Evolutionary conservation across 1,284 basidiomycete species (phyloP).

Genomic region (Peniophora sp.): DNA sequence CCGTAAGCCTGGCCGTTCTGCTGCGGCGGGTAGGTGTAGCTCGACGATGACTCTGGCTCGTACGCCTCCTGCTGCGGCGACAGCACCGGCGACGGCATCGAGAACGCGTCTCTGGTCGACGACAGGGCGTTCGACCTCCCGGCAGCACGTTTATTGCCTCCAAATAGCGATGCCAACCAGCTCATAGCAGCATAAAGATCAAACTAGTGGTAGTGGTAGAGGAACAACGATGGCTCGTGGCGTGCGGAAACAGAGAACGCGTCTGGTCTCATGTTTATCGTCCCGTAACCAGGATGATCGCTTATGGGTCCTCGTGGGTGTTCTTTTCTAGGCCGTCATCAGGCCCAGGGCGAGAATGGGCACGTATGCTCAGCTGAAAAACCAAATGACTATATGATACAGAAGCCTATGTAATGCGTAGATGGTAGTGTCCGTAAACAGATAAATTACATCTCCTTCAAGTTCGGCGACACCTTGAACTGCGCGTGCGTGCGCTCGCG

Average conservation of each 20-base stretch:
- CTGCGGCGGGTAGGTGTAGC: slow-evolving; percentile 72
- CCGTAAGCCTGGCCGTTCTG: slow-evolving; percentile 42
- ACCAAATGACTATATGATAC: no score
- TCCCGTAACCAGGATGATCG: no score
- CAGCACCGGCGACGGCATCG: slow-evolving; percentile 59
- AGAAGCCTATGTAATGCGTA: no score
- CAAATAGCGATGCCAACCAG: slow-evolving; percentile 63
- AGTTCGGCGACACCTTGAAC: slow-evolving; percentile 50
- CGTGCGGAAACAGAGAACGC: no score
- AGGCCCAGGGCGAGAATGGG: no score
- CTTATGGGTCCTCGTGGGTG: no score
- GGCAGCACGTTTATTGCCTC: slow-evolving; percentile 33
- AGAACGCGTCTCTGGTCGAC: slow-evolving; percentile 73
- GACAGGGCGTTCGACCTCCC: slow-evolving; percentile 56
- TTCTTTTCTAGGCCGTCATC: no score
- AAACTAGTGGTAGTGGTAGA: no score
- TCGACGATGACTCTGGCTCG: slow-evolving; percentile 36
- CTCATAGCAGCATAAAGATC: slow-evolving; percentile 36
- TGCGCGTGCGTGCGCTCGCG: slow-evolving; percentile 81
- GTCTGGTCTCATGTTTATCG: no score
- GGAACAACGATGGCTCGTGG: no score
- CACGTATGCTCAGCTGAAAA: no score
- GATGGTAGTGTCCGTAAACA: no score
- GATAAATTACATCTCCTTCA: not conserved
- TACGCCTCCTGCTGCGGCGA: slow-evolving; percentile 48